These are phyloP conservation scores for Pseudogymnoascus sp. DNA, from an alignment of 2,329 filamentous ascomycete genomes.

Conservation along the genomic window DNA sequence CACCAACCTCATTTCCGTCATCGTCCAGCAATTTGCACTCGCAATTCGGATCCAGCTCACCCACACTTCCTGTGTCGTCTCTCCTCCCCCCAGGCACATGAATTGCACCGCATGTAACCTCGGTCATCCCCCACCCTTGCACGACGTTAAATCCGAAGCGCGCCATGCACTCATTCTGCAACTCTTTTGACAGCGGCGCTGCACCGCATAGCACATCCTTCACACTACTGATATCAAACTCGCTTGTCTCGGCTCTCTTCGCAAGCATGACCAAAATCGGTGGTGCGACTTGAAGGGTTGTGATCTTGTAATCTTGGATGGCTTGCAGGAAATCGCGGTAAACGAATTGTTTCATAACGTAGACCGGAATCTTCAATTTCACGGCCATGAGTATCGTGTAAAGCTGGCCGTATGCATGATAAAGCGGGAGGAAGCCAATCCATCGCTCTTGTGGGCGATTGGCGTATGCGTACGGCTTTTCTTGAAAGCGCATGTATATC, in stretches of 20 bases:
- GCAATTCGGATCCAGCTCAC: slow-evolving; percentile 47
- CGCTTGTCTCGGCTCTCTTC: slow-evolving; percentile 46
- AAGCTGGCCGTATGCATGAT: slow-evolving; percentile 54
- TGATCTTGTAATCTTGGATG: slow-evolving; percentile 49
- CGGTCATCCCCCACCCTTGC: slow-evolving; percentile 59
- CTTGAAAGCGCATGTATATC: slow-evolving; percentile 39
- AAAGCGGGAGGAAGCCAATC: slow-evolving; percentile 60
- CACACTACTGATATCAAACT: slow-evolving; percentile 48
- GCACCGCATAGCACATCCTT: slow-evolving; percentile 46
- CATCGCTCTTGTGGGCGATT: slow-evolving; percentile 41
- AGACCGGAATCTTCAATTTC: slow-evolving; percentile 42
- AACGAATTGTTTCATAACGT: slow-evolving; percentile 51
- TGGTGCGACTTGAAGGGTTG: slow-evolving; percentile 49
- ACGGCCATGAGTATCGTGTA: slow-evolving; percentile 44
- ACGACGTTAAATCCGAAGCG: slow-evolving; percentile 36
- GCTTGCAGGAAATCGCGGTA: slow-evolving; percentile 47
- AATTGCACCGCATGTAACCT: slow-evolving; percentile 40
- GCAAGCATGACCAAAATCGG: slow-evolving; percentile 53
- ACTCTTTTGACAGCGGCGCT: slow-evolving; percentile 42
- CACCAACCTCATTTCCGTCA: slow-evolving; percentile 42
- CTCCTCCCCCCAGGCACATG: slow-evolving; percentile 36
- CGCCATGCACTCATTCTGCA: slow-evolving; percentile 42
- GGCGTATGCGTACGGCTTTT: slow-evolving; percentile 33
- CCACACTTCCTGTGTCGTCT: slow-evolving; percentile 43
- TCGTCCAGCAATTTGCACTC: slow-evolving; percentile 50